Base-by-base conservation (phyloP, 768 basidiomycete species). In the Tremella fuciformis region DNA sequence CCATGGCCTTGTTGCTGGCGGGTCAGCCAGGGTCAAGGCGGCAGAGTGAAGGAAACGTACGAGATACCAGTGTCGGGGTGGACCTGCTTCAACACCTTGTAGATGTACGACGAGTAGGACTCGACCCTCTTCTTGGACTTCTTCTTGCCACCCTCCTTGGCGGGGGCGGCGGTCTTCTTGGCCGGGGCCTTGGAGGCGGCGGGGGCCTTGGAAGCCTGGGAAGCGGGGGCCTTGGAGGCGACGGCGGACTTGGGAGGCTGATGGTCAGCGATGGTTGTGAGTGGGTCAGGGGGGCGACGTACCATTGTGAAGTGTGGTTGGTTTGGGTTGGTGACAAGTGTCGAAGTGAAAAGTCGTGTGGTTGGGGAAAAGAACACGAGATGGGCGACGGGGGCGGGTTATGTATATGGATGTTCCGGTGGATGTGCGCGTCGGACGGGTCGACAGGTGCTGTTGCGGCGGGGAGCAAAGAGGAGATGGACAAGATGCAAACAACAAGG, bases 11-110 rank as follows among this genome's bases (percentile, higher is more conserved):
- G 86, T 96, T 97, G 55, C 68, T 72, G 50, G 29, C 24, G 18
- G 42, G 41, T 60, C 19, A 58, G 58, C 55, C 18, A 18, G 21
- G 6, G 3, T 6, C 3, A 46, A 15, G 21, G 38, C 26, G 34
- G 21, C 11, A 54, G 52, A 16, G 63, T 88, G 86, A 88, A 91
- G 2, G 88, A 87, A 79, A 94, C 94, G 84, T 91, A 94, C 39
- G 91, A 94, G 83, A 96, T 94, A 86, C 93, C 93, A 53, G 92
- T 94, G 71, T 94, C 92, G 53, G 93, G 94, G 81, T 94, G 93
- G 64, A 96, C 91, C 81, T 96, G 94, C 81, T 89, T 96, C 70
- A 96, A 83, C 65, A 96, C 92, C 91, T 69, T 58, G 76, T 74
- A 75, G 73, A 96, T 92, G 82, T 94, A 94, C 34, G 89, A 89